phyloP scores from a whole-genome alignment of 345 rosid species.

The Toxicodendron radicans region DNA sequence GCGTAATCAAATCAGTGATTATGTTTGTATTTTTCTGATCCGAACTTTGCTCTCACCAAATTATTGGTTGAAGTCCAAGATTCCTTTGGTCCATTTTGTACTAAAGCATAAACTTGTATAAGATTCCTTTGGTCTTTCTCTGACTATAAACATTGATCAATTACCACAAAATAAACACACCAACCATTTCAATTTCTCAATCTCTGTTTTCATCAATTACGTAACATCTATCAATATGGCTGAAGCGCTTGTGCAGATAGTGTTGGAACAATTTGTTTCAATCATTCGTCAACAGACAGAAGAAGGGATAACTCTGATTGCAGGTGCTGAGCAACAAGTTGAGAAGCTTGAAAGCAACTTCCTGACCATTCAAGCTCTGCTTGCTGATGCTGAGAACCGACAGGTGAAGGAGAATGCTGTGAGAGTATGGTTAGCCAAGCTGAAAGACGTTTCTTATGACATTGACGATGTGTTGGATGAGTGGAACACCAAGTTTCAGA shows the following conservation, averaged over 20 bases:
- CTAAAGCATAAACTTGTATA: too few relatives aligned
- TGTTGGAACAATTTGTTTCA: neutral
- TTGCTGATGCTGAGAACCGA: conserved; percentile 1
- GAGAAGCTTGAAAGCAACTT: neutral
- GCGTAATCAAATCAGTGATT: too few relatives aligned
- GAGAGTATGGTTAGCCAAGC: neutral
- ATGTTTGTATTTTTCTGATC: too few relatives aligned
- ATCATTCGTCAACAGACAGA: neutral
- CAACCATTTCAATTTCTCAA: neutral
- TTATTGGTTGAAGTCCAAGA: too few relatives aligned
- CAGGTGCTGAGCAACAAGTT: neutral
- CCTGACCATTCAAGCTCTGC: neutral
- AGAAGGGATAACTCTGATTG: neutral
- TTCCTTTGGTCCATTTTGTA: too few relatives aligned
- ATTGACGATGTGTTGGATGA: neutral
- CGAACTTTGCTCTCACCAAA: too few relatives aligned
- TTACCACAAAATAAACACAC: neutral
- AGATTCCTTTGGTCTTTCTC: too few relatives aligned
- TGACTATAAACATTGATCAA: too few relatives aligned
- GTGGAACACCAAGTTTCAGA: conserved; percentile 3
- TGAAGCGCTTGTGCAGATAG: neutral
- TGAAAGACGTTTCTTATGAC: neutral
- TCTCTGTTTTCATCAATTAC: neutral
- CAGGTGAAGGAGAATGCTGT: neutral
- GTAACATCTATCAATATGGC: neutral